These are phyloP conservation scores for Rhododendron ferrugineum DNA, from an alignment of 148 eudicot genomes.

Conservation along the genomic window DNA sequence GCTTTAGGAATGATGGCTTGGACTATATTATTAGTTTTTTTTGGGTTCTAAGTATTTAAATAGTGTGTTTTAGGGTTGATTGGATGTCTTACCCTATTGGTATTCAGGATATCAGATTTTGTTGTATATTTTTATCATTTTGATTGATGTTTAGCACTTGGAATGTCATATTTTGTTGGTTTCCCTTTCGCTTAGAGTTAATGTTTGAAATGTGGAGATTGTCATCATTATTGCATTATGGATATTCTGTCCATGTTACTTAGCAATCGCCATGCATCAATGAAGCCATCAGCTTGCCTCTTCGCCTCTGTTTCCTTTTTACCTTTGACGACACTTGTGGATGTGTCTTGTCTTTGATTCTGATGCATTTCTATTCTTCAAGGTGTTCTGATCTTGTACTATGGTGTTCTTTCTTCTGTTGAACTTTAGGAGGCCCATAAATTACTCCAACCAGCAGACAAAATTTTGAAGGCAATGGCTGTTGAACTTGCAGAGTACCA, in stretches of 20 bases:
- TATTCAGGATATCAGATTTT: neutral
- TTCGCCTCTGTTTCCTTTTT: neutral
- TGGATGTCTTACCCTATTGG: neutral
- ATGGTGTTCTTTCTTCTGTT: neutral
- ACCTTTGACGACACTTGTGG: neutral
- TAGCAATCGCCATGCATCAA: neutral
- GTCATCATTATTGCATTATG: neutral
- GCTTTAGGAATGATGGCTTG: neutral
- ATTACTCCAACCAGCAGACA: constrained; percentile 83
- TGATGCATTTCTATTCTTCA: neutral
- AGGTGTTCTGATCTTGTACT: neutral
- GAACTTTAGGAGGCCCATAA: constrained; percentile 71
- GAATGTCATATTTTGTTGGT: neutral
- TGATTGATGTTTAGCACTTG: neutral
- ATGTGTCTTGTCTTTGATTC: neutral
- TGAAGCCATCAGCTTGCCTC: neutral
- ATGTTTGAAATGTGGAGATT: neutral
- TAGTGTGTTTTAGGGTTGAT: neutral
- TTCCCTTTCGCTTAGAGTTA: neutral
- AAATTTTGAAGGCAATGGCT: constrained; percentile 79
- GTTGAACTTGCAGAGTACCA: constrained; percentile 90
- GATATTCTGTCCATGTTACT: neutral
- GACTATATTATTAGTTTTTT: neutral
- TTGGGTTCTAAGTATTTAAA: neutral
- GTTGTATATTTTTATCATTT: neutral